These are phyloP conservation scores for Cladophialophora yegresii DNA, from an alignment of 2,329 filamentous ascomycete genomes.

Conservation along the genomic window DNA sequence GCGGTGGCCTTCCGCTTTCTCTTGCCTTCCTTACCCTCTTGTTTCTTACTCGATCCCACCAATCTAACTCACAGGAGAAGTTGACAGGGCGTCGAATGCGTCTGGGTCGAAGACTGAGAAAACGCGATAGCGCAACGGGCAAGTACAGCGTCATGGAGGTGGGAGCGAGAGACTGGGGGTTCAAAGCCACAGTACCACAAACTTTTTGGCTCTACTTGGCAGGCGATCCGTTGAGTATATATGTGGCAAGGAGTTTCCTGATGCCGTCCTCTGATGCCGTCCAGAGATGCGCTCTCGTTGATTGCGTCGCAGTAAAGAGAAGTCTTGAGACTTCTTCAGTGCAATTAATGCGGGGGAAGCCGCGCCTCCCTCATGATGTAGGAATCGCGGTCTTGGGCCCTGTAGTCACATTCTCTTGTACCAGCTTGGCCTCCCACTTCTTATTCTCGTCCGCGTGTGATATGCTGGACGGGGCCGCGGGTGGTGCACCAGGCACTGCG, in stretches of 20 bases:
- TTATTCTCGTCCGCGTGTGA: slow-evolving; percentile 21
- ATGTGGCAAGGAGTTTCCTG: neutral
- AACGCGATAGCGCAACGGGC: neutral
- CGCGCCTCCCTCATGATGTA: slow-evolving; percentile 4
- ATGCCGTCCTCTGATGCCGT: too few relatives aligned
- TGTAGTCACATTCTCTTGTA: slow-evolving; percentile 23
- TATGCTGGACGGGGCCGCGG: slow-evolving; percentile 2
- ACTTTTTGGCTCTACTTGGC: neutral
- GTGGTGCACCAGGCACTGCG: neutral
- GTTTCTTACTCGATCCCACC: neutral
- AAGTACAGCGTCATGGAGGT: neutral
- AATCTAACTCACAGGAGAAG: neutral
- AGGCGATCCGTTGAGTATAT: neutral
- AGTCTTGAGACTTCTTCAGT: neutral
- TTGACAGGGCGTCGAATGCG: neutral
- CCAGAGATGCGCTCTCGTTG: neutral
- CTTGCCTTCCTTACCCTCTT: neutral
- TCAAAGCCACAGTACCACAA: neutral
- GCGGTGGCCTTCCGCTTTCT: neutral
- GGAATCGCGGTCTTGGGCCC: slow-evolving; percentile 19
- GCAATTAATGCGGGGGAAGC: neutral
- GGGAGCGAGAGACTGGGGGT: neutral
- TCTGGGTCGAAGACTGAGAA: neutral
- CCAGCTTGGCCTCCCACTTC: slow-evolving; percentile 23
- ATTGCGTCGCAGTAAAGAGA: neutral